These are phyloP conservation scores for Scenedesmus sp. DNA, from an alignment of 163 green algal genomes.

Conservation along the genomic window DNA sequence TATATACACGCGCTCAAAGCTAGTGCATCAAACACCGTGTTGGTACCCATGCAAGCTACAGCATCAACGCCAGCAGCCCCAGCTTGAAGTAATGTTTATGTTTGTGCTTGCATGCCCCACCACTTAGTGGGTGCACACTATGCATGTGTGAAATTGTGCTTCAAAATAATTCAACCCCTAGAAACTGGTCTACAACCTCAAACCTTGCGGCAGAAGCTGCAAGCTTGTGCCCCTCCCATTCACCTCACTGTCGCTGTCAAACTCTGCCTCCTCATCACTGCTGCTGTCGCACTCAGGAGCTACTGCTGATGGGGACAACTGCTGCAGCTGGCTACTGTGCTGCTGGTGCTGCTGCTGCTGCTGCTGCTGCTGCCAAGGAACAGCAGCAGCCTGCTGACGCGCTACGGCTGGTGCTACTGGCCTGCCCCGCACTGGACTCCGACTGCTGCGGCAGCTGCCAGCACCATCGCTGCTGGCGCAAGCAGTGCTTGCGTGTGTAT, in stretches of 20 bases:
- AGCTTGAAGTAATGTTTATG: too few species aligned
- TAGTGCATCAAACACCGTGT: too few species aligned
- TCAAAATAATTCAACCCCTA: too few species aligned
- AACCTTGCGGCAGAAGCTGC: not conserved
- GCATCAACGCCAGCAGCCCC: too few species aligned
- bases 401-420: not conserved
- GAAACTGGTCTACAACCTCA: constrained; percentile 9
- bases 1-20: too few species aligned
- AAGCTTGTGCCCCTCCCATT: not conserved
- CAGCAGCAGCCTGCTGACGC: not conserved
- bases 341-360: not conserved
- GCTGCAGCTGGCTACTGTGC: not conserved
- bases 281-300: constrained; percentile 25
- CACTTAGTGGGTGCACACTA: too few species aligned
- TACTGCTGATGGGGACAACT: not conserved
- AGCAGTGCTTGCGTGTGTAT: not conserved
- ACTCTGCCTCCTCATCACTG: constrained; percentile 19
- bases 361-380: not conserved
- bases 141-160: too few species aligned
- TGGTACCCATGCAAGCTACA: too few species aligned
- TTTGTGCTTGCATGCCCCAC: too few species aligned
- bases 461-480: not conserved
- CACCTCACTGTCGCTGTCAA: constrained; percentile 43
- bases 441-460: not conserved
- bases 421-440: not conserved